A percentile compares a stretch with the other conserved stretches of the same genome.
Conservation (phyloP, 116 monocot genomes). For the Dioscorea cayenensis region DNA sequence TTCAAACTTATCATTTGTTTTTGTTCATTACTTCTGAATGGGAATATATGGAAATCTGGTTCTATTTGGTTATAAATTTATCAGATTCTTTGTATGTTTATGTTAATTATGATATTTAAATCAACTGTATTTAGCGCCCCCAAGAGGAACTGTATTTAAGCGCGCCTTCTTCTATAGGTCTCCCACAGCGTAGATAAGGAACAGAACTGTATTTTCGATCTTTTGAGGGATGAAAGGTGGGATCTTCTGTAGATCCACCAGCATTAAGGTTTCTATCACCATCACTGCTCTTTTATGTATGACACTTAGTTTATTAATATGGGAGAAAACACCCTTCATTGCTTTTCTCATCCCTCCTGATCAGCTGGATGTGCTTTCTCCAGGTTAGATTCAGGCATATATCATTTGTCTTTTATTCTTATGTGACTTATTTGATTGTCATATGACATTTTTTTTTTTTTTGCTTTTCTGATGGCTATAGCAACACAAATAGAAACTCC, state of each 20-base stretch:
- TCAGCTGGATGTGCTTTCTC: slow-evolving; percentile 9
- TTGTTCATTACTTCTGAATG: no score
- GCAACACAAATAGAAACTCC: neutral
- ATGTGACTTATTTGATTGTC: neutral
- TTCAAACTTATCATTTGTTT: no score
- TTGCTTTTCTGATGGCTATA: neutral
- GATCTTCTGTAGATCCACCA: slow-evolving; percentile 16
- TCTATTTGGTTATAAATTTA: neutral
- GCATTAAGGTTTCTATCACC: slow-evolving; percentile 27
- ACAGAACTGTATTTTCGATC: neutral
- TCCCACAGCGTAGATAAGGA: neutral
- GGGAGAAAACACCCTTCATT: slow-evolving; percentile 31
- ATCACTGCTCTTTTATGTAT: slow-evolving; percentile 33
- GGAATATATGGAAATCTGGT: no score
- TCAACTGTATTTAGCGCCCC: neutral
- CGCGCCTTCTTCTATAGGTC: neutral
- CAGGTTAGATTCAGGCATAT: slow-evolving; percentile 18
- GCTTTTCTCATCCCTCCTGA: slow-evolving; percentile 10
- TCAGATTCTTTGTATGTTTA: neutral
- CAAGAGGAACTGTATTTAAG: neutral
- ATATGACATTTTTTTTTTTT: neutral
- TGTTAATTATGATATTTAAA: neutral
- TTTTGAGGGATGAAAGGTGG: slow-evolving; percentile 7
- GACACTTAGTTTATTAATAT: slow-evolving; percentile 39
- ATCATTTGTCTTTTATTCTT: neutral